Percentiles rank a stretch among this genome's conserved stretches.
Conservation (phyloP, 371 early-diverging fungal genomes). For the Saksenaea oblongispora region DNA sequence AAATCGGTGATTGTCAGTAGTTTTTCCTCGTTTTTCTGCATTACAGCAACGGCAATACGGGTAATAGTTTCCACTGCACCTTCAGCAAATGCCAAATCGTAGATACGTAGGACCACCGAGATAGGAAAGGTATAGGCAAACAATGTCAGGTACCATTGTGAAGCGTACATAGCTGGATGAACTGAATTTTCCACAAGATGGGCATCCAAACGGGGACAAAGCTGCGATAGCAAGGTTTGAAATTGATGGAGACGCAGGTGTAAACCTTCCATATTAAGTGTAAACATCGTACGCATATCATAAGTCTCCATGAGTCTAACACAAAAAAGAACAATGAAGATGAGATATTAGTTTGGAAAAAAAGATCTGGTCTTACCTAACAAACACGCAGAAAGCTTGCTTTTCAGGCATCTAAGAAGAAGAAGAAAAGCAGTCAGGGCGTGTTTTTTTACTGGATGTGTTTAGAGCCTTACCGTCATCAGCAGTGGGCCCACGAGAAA, state of each 20-base stretch:
- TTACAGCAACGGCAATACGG: conserved; percentile 83
- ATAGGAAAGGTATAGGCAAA: conserved; percentile 95
- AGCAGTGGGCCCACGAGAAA: conserved; percentile 91
- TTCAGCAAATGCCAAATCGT: conserved; percentile 89
- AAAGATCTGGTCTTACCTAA: conserved; percentile 53
- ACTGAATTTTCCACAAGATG: conserved; percentile 79
- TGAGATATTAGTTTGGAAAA: too few relatives aligned
- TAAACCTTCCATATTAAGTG: conserved; percentile 87
- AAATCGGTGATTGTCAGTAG: conserved; percentile 79
- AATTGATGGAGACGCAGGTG: conserved; percentile 88
- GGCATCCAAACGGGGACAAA: conserved; percentile 72
- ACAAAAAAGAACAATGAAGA: too few relatives aligned
- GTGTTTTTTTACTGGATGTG: conserved; percentile 16
- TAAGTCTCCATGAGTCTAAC: conserved; percentile 86
- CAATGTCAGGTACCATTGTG: conserved; percentile 94
- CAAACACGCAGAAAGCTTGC: conserved; percentile 90
- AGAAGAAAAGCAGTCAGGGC: not conserved
- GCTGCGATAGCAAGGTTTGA: conserved; percentile 78
- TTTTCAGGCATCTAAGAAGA: conserved; percentile 80
- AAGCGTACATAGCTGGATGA: conserved; percentile 87
- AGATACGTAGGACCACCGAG: conserved; percentile 84
- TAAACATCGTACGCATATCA: conserved; percentile 79
- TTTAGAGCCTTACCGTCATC: conserved; percentile 71
- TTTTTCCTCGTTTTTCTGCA: conserved; percentile 79
- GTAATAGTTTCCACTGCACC: conserved; percentile 86